A percentile compares a stretch with the other conserved stretches of the same genome.
Conservation (phyloP, 139 green algal species). For the Volvox africanus region DNA sequence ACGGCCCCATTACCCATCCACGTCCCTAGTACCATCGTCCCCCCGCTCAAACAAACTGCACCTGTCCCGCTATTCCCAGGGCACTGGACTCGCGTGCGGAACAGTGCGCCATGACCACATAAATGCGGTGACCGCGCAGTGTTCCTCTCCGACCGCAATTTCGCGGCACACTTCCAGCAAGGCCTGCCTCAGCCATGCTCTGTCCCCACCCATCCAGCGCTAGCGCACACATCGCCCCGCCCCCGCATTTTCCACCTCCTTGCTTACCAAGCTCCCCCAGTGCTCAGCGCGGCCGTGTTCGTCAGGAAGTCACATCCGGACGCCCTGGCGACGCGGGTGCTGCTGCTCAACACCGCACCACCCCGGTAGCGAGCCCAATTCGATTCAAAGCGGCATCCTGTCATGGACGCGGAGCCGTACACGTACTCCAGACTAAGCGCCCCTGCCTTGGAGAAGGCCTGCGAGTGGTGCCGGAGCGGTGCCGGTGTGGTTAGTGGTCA, state of each 20-base stretch:
- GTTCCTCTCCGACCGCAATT: too few species aligned
- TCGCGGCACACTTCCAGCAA: too few species aligned
- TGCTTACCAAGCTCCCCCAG: slow-evolving; percentile 17
- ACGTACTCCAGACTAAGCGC: neutral
- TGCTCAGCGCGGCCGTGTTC: neutral
- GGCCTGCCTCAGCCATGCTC: neutral
- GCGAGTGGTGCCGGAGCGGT: neutral
- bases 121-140: too few species aligned
- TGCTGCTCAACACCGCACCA: neutral
- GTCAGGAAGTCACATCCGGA: neutral
- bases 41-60: too few species aligned
- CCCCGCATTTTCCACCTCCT: neutral
- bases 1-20: too few species aligned
- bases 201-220: neutral
- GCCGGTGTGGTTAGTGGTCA: neutral
- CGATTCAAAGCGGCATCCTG: neutral
- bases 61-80: too few species aligned
- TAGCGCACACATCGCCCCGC: neutral
- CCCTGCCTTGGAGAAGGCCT: slow-evolving; percentile 3
- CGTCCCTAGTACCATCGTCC: too few species aligned
- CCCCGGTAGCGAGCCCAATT: neutral
- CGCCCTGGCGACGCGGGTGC: neutral
- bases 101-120: too few species aligned
- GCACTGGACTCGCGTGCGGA: too few species aligned
- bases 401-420: neutral